Conservation (phyloP, 768 basidiomycete genomes). For the Mycena olivaceomarginata region DNA sequence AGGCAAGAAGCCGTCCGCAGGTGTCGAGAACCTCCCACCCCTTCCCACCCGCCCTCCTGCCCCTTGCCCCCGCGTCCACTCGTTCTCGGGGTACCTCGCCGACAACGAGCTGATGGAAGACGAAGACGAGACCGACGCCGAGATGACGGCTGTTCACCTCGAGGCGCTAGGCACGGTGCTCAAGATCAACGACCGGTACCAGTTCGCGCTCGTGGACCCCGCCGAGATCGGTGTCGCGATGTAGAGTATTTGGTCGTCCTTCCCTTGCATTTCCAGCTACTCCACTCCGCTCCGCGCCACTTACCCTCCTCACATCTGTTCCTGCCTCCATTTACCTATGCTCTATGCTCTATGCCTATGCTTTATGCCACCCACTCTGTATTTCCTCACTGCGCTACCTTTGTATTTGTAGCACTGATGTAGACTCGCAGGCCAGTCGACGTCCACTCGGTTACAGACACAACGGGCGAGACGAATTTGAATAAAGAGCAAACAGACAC, state of each 20-base stretch:
- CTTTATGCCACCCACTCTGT: not conserved
- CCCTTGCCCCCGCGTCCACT: conserved; percentile 16
- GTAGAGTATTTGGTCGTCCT: not conserved
- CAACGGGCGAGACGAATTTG: too few relatives aligned
- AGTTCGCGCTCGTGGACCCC: not conserved
- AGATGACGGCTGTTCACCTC: conserved; percentile 6
- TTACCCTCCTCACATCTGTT: not conserved
- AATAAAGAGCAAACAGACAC: too few relatives aligned
- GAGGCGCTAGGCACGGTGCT: conserved; percentile 2
- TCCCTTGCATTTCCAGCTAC: not conserved
- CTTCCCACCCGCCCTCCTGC: not conserved
- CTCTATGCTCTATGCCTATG: not conserved
- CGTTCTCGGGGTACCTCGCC: conserved; percentile 23
- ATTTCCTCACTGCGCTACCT: not conserved
- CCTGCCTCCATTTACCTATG: not conserved
- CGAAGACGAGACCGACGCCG: conserved; percentile 26
- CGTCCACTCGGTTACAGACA: too few relatives aligned
- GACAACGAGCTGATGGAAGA: not conserved
- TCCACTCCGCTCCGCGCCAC: not conserved
- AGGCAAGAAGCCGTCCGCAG: not conserved
- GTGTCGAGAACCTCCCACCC: conserved; percentile 1
- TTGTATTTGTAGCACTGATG: not conserved
- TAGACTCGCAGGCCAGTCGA: too few relatives aligned
- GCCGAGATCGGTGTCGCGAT: not conserved
- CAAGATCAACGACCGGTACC: not conserved